Percentiles rank a stretch among this genome's conserved stretches.
Conservation (phyloP, 129 eudicot species). For the Artemisia annua region DNA sequence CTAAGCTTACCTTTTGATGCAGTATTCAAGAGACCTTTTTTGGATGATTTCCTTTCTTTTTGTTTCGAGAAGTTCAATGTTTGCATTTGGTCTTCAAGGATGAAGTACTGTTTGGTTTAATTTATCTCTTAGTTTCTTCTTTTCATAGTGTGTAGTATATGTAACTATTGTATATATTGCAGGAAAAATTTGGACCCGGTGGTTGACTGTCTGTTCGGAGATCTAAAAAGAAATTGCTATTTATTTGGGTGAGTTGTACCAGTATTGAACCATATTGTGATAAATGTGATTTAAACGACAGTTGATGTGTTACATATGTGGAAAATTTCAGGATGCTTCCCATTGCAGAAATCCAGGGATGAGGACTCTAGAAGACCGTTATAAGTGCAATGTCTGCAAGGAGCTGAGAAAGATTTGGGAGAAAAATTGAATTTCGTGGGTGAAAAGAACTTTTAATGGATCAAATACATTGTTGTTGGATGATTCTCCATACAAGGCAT, state of each 20-base stretch:
- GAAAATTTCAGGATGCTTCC: slow-evolving; percentile 49
- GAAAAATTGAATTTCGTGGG: slow-evolving; percentile 46
- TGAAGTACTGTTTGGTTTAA: slow-evolving; percentile 36
- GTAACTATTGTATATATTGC: slow-evolving; percentile 29
- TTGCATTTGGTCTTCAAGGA: slow-evolving; percentile 77
- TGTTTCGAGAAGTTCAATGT: slow-evolving; percentile 74
- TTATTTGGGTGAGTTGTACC: slow-evolving; percentile 69
- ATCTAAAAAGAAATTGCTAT: slow-evolving; percentile 53
- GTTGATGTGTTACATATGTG: slow-evolving; percentile 11
- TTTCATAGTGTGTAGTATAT: slow-evolving; percentile 9
- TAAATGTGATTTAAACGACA: too few relatives aligned
- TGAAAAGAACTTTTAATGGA: slow-evolving; percentile 65
- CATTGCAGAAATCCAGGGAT: slow-evolving; percentile 52
- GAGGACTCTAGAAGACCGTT: slow-evolving; percentile 47
- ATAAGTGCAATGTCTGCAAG: slow-evolving; percentile 66
- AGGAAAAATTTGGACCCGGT: slow-evolving; percentile 54
- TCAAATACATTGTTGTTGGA: slow-evolving; percentile 81
- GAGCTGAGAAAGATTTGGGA: slow-evolving; percentile 77
- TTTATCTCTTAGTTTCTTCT: neutral
- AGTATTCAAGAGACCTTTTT: slow-evolving; percentile 81
- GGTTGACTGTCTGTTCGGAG: slow-evolving; percentile 68
- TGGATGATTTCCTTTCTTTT: slow-evolving; percentile 60
- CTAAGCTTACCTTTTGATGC: slow-evolving; percentile 19
- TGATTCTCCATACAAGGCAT: slow-evolving; percentile 95
- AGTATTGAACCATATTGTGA: neutral